Evolutionary conservation across 768 basidiomycete genomes (phyloP).

Genomic region (Cystobasidium ongulense): DNA sequence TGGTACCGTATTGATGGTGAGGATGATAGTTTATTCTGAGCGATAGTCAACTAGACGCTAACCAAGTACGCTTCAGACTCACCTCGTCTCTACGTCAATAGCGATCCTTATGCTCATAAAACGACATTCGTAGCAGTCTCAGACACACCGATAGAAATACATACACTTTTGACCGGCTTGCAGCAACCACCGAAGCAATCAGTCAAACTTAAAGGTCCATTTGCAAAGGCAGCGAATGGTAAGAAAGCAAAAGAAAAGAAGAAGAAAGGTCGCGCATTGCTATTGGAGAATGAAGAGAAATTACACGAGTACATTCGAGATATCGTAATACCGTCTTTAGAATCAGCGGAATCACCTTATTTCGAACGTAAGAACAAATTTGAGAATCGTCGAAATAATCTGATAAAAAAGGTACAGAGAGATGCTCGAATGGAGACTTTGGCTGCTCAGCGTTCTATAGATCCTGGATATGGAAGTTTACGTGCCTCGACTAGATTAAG

Average conservation of each 20-base stretch:
- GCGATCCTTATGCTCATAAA: not conserved
- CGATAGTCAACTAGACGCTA: not conserved
- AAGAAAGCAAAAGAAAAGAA: not conserved
- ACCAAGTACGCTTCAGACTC: not conserved
- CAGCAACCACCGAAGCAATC: not conserved
- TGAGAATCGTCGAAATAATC: not conserved
- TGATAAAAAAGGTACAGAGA: not conserved
- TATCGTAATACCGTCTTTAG: not conserved
- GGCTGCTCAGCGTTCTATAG: not conserved
- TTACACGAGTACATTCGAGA: not conserved
- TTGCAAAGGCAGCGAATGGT: not conserved
- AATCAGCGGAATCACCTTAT: slow-evolving; percentile 11
- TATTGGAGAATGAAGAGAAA: slow-evolving; percentile 6
- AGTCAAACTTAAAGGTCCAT: not conserved
- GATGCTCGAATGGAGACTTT: not conserved
- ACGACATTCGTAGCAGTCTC: slow-evolving; percentile 13
- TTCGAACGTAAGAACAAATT: not conserved
- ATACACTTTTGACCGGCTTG: not conserved
- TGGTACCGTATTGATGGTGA: slow-evolving; percentile 26
- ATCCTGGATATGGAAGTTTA: not conserved
- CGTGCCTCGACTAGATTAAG: not conserved
- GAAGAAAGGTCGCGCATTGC: not conserved
- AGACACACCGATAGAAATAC: slow-evolving; percentile 12
- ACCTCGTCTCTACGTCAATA: slow-evolving; percentile 22
- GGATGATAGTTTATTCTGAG: not conserved